Evolutionary conservation across 2,329 filamentous ascomycete species (phyloP).

Genomic region (Ascochyta rabiei): DNA sequence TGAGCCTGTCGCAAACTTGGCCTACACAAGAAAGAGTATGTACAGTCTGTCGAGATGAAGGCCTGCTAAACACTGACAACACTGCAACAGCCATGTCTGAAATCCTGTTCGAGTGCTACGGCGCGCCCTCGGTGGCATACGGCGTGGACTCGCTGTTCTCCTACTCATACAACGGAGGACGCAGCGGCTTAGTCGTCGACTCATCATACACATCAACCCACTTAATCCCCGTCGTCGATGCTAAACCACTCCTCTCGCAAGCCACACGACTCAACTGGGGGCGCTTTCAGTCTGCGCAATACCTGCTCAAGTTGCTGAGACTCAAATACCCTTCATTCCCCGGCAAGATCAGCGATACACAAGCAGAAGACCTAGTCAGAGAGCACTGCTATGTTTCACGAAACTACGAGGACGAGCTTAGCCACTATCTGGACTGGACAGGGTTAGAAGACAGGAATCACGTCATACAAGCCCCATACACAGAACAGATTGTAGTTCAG

Average conservation of each 20-base stretch:
- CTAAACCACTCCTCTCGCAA: slow-evolving; percentile 81
- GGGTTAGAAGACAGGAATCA: slow-evolving; percentile 88
- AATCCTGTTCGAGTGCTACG: slow-evolving; percentile 95
- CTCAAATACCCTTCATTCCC: slow-evolving; percentile 92
- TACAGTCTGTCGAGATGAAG: slow-evolving; percentile 17
- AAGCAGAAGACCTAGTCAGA: slow-evolving; percentile 84
- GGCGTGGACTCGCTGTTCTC: slow-evolving; percentile 97
- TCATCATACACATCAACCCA: slow-evolving; percentile 95
- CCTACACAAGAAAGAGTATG: slow-evolving; percentile 86
- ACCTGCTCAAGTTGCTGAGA: slow-evolving; percentile 84
- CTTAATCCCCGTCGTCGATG: slow-evolving; percentile 89
- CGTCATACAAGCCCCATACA: slow-evolving; percentile 91
- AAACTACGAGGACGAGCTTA: slow-evolving; percentile 80
- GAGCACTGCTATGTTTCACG: slow-evolving; percentile 90
- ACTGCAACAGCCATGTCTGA: slow-evolving; percentile 82
- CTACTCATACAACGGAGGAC: slow-evolving; percentile 88
- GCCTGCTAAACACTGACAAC: slow-evolving; percentile 32
- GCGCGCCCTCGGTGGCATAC: slow-evolving; percentile 85
- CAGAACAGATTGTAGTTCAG: slow-evolving; percentile 85
- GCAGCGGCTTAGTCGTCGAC: slow-evolving; percentile 84
- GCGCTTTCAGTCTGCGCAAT: slow-evolving; percentile 86
- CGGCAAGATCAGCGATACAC: slow-evolving; percentile 81
- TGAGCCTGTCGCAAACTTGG: slow-evolving; percentile 88
- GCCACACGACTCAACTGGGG: slow-evolving; percentile 95
- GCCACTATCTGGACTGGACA: slow-evolving; percentile 83